Conservation (phyloP, 2,329 filamentous ascomycete species). For the Trichoderma afroharzianum region DNA sequence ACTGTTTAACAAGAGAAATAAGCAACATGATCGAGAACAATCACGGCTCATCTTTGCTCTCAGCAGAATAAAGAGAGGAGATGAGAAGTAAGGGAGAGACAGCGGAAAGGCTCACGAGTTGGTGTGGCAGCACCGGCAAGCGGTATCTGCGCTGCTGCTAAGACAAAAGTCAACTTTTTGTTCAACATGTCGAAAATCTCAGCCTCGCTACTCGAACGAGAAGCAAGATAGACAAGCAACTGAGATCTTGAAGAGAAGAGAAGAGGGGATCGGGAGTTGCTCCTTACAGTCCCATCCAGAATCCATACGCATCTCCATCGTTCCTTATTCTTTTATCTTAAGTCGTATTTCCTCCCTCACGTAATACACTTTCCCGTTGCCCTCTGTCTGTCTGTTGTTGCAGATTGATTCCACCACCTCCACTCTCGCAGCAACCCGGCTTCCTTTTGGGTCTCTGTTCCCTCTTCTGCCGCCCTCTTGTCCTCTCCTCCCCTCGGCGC, state of each 20-base stretch:
- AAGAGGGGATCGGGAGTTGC: background rate
- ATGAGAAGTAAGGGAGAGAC: background rate
- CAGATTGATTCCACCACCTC: background rate
- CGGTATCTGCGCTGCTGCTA: conserved; percentile 17
- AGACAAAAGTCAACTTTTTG: conserved; percentile 15
- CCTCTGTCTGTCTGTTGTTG: background rate
- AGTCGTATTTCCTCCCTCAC: background rate
- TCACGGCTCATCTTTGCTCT: background rate
- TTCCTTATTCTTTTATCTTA: background rate
- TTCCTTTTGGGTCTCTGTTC: background rate
- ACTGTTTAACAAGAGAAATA: conserved; percentile 15
- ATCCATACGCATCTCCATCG: conserved; percentile 4
- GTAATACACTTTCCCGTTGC: background rate
- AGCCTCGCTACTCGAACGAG: background rate
- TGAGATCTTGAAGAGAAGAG: background rate
- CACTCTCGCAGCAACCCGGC: background rate
- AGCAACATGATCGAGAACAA: background rate
- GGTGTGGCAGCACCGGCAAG: conserved; percentile 13
- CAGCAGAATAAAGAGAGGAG: background rate
- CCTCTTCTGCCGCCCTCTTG: background rate
- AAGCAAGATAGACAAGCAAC: background rate
- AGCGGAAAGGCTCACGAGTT: conserved; percentile 9
- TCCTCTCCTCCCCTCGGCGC: background rate
- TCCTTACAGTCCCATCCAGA: conserved; percentile 18
- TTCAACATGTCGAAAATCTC: background rate